Conservation (phyloP, 176 grass and related monocot species). For the Thinopyrum elongatum region DNA sequence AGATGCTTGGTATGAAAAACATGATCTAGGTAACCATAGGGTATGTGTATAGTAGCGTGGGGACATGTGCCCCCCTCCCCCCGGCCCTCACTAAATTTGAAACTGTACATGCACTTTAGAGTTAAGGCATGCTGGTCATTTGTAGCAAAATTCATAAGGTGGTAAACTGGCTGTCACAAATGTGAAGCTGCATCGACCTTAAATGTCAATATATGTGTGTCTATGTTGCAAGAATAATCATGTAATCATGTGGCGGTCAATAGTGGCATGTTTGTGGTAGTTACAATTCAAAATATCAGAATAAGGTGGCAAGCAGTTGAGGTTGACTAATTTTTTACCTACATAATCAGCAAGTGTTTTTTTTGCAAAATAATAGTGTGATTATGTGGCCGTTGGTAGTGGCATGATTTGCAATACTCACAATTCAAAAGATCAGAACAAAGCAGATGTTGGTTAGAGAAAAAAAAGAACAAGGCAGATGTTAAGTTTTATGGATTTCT, state of each 20-base stretch:
- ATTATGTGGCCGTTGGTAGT: not conserved
- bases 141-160: too few relatives aligned
- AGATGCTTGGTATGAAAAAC: not conserved
- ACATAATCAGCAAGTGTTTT: not conserved
- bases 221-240: too few relatives aligned
- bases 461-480: not conserved
- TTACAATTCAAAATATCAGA: too few relatives aligned
- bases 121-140: too few relatives aligned
- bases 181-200: too few relatives aligned
- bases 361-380: not conserved
- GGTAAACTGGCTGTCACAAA: too few relatives aligned
- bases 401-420: not conserved
- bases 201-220: too few relatives aligned
- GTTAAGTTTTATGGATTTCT: conserved; percentile 1
- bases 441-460: not conserved
- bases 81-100: not conserved
- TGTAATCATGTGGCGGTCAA: too few relatives aligned
- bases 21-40: not conserved
- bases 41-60: not conserved
- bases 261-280: too few relatives aligned
- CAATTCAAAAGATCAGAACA: not conserved
- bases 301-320: not conserved
- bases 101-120: not conserved
- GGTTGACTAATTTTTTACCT: not conserved
- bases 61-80: not conserved